These are phyloP conservation scores for Dujonia santamariae DNA, from an alignment of 1,139 yeast genomes.

Conservation along the genomic window DNA sequence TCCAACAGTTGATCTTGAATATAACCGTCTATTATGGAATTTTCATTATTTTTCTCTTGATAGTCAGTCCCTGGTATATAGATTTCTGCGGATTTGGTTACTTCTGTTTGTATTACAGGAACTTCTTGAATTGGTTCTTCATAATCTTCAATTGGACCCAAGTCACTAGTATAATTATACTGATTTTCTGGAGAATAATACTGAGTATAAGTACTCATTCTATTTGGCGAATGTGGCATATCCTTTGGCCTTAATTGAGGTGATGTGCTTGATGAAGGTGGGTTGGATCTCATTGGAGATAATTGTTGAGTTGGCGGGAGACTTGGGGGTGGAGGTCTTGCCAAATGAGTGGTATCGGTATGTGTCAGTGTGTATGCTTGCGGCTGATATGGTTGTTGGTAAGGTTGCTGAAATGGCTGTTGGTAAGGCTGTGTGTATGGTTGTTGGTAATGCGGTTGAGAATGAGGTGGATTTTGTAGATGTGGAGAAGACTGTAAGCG, in stretches of 20 bases:
- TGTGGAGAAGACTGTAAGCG: too few relatives aligned
- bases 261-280: background rate
- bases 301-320: background rate
- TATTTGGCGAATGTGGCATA: slow-evolving; percentile 2
- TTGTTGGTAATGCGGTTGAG: too few relatives aligned
- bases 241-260: background rate
- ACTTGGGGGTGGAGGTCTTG: slow-evolving; percentile 2
- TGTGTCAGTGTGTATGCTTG: background rate
- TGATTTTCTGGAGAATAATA: slow-evolving; percentile 18
- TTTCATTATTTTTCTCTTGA: slow-evolving; percentile 1
- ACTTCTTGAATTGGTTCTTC: slow-evolving; percentile 1
- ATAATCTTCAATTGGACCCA: background rate
- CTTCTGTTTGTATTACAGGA: too few relatives aligned
- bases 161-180: slow-evolving; percentile 4
- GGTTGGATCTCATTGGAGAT: background rate
- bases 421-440: too few relatives aligned
- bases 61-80: background rate
- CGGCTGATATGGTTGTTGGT: background rate
- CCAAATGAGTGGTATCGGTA: background rate
- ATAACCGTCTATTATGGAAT: background rate
- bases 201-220: slow-evolving; percentile 2
- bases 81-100: background rate
- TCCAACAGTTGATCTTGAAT: background rate
- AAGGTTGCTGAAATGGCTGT: background rate
- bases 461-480: too few relatives aligned